Evolutionary conservation across 495 filamentous ascomycete genomes (phyloP).

Genomic region (Terfezia claveryi): DNA sequence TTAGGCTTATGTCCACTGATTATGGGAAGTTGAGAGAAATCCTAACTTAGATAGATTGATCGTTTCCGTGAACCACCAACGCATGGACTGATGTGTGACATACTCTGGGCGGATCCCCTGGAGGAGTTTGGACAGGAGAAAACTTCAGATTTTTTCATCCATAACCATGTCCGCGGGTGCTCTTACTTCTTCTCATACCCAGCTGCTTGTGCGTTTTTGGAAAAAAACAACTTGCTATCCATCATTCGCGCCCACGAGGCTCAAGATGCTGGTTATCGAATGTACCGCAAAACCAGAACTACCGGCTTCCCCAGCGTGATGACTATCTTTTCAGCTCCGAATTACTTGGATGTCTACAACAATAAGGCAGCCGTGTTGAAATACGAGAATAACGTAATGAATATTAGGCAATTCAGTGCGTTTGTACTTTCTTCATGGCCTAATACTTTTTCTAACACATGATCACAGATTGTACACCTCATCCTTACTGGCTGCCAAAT

Average conservation of each 20-base stretch:
- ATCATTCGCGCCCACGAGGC: slow-evolving; percentile 98
- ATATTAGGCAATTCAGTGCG: slow-evolving; percentile 83
- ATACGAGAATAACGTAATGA: slow-evolving; percentile 99
- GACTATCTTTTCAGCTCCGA: slow-evolving; percentile 98
- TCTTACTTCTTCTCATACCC: slow-evolving; percentile 99
- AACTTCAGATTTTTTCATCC: slow-evolving; percentile 85
- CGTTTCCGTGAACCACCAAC: slow-evolving; percentile 94
- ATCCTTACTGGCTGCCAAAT: slow-evolving; percentile 97
- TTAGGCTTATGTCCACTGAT: background rate
- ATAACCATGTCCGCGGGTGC: slow-evolving; percentile 95
- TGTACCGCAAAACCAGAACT: slow-evolving; percentile 95
- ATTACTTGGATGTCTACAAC: slow-evolving; percentile 99
- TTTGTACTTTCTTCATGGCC: slow-evolving; percentile 1
- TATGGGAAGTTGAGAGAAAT: background rate
- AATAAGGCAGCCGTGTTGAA: slow-evolving; percentile 98
- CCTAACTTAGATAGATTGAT: slow-evolving; percentile 44
- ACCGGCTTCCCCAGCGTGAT: slow-evolving; percentile 98
- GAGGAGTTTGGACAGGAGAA: slow-evolving; percentile 99
- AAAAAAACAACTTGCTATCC: slow-evolving; percentile 96
- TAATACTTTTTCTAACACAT: slow-evolving; percentile 1
- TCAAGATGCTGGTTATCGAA: slow-evolving; percentile 93
- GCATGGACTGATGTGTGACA: slow-evolving; percentile 95
- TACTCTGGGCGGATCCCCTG: slow-evolving; percentile 95
- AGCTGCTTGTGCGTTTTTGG: slow-evolving; percentile 89
- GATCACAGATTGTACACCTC: slow-evolving; percentile 59